Percentiles rank a stretch among this genome's conserved stretches.
phyloP scores from a whole-genome alignment of 2,329 filamentous ascomycete genomes.

The Stromatinia cepivora region DNA sequence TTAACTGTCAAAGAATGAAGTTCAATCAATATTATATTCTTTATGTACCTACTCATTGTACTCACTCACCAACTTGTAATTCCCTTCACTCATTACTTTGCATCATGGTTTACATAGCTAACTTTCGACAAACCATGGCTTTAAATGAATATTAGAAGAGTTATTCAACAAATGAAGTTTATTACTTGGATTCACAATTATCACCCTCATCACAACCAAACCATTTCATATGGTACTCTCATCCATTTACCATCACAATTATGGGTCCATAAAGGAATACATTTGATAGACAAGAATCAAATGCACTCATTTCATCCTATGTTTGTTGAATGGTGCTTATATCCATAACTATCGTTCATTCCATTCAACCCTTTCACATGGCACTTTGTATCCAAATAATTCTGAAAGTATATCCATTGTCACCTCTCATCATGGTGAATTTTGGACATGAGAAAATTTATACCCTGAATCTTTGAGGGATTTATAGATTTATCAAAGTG shows the following conservation, averaged over 20 bases:
- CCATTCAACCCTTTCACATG: not conserved
- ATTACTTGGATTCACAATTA: not conserved
- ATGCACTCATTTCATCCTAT: not conserved
- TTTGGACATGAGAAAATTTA: too few relatives aligned
- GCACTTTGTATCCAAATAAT: not conserved
- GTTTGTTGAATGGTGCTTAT: not conserved
- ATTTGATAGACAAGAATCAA: not conserved
- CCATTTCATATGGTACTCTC: not conserved
- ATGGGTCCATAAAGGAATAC: not conserved
- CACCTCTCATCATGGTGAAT: too few relatives aligned
- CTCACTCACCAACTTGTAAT: not conserved
- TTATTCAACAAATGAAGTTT: too few relatives aligned
- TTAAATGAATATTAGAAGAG: not conserved
- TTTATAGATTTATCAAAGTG: not conserved
- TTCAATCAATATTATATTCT: not conserved
- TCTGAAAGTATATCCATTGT: not conserved
- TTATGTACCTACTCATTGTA: not conserved
- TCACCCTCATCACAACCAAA: not conserved
- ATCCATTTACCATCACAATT: not conserved
- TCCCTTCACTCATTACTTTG: not conserved
- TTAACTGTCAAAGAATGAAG: not conserved
- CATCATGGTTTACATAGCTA: too few relatives aligned
- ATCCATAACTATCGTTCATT: not conserved
- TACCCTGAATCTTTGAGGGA: too few relatives aligned
- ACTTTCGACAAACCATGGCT: not conserved